Evolutionary conservation across 345 rosid species (phyloP).

Genomic region (Eucalyptus decipiens): DNA sequence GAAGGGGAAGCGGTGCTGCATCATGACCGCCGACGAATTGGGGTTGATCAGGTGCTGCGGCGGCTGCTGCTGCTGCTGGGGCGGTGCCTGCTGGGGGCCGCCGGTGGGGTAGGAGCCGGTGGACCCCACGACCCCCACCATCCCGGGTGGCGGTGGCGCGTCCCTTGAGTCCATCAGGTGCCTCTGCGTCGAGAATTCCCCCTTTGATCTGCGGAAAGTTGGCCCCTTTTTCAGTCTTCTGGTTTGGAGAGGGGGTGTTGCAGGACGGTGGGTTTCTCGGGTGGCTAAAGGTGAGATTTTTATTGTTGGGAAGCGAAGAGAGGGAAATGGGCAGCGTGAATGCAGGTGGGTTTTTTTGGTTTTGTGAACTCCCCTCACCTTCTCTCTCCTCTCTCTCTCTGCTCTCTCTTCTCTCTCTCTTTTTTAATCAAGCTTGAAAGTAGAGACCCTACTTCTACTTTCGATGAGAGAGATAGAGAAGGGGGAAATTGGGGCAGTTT

Average conservation of each 20-base stretch:
- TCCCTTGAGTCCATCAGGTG: background rate
- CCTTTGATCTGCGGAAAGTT: background rate
- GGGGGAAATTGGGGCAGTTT: background rate
- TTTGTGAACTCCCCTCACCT: background rate
- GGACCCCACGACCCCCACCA: background rate
- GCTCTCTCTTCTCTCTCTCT: background rate
- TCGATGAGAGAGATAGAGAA: background rate
- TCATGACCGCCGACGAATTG: background rate
- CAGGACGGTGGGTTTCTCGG: slow-evolving; percentile 18
- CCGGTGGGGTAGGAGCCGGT: background rate
- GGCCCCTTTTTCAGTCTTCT: background rate
- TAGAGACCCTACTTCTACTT: background rate
- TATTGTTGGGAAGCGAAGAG: background rate
- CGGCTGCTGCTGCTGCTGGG: background rate
- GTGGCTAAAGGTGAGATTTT: background rate
- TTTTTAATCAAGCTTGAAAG: background rate
- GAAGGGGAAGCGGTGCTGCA: slow-evolving; percentile 22
- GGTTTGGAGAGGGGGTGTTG: background rate
- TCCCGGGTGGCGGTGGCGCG: slow-evolving; percentile 5
- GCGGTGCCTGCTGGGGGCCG: background rate
- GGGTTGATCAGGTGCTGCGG: background rate
- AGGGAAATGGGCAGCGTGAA: background rate
- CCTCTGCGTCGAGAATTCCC: background rate
- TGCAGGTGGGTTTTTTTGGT: background rate
- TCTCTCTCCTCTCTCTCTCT: no score